A percentile compares a stretch with the other conserved stretches of the same genome.
Conservation (phyloP, 148 eudicot species). For the Camellia sinensis region DNA sequence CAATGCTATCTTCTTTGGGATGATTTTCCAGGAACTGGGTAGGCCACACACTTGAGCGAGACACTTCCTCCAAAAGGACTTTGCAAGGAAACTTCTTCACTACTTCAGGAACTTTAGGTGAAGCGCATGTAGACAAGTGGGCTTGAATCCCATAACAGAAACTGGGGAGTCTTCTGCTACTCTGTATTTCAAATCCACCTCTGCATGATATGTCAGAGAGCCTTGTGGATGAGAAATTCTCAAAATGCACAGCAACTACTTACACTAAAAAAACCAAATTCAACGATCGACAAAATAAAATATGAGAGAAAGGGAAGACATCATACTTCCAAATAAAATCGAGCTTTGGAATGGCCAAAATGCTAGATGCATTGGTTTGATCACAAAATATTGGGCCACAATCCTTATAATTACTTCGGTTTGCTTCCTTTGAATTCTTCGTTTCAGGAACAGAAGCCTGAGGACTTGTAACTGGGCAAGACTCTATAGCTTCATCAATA, state of each 20-base stretch:
- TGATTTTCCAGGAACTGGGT: slow-evolving; percentile 65
- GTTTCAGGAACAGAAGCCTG: not conserved
- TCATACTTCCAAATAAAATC: slow-evolving; percentile 53
- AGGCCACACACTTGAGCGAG: slow-evolving; percentile 72
- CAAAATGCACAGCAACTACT: not conserved
- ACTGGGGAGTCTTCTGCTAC: slow-evolving; percentile 40
- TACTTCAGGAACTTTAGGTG: slow-evolving; percentile 41
- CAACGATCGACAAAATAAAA: not conserved
- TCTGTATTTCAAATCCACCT: slow-evolving; percentile 73
- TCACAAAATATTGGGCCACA: not conserved
- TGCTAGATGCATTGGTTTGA: slow-evolving; percentile 6
- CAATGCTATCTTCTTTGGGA: slow-evolving; percentile 55
- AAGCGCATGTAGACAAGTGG: slow-evolving; percentile 41
- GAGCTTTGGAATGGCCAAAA: slow-evolving; percentile 34
- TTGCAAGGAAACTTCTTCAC: slow-evolving; percentile 57
- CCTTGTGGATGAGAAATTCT: slow-evolving; percentile 9
- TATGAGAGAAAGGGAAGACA: not conserved
- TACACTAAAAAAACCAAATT: not conserved
- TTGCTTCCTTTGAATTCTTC: not conserved
- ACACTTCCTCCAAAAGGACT: slow-evolving; percentile 60
- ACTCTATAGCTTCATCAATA: not conserved
- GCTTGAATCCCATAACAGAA: slow-evolving; percentile 43
- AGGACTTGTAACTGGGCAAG: not conserved
- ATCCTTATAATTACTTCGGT: not conserved
- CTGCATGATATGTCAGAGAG: slow-evolving; percentile 37